Conservation (phyloP, 2,329 filamentous ascomycete species). For the Rhynchosporium agropyri region DNA sequence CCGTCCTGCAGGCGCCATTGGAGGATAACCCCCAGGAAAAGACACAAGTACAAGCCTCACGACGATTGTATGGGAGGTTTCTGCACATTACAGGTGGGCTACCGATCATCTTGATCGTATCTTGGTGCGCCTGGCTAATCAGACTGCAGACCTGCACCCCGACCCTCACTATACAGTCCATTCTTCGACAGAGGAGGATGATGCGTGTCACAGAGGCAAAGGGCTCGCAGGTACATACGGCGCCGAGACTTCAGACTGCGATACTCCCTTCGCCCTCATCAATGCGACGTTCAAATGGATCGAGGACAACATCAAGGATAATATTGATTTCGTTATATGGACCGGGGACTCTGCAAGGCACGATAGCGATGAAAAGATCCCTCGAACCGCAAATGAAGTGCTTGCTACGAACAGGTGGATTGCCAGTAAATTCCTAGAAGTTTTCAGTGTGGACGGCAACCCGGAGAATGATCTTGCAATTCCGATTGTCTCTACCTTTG, state of each 20-base stretch:
- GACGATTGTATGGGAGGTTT: conserved; percentile 71
- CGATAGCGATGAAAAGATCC: conserved; percentile 81
- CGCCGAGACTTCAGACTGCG: conserved; percentile 85
- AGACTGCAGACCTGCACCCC: conserved; percentile 77
- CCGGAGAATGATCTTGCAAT: conserved; percentile 65
- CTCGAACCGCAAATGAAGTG: conserved; percentile 76
- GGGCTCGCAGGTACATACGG: conserved; percentile 82
- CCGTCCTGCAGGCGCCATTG: conserved; percentile 38
- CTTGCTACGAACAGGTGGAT: conserved; percentile 74
- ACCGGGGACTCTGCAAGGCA: conserved; percentile 89
- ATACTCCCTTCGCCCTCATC: conserved; percentile 77
- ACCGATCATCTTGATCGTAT: conserved; percentile 27
- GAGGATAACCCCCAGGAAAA: conserved; percentile 33
- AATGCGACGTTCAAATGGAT: conserved; percentile 94
- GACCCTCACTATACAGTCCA: conserved; percentile 84
- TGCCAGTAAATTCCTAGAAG: conserved; percentile 73
- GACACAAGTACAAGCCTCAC: conserved; percentile 30
- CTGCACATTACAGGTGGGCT: conserved; percentile 81
- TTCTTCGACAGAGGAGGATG: conserved; percentile 67
- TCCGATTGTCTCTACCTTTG: conserved; percentile 86
- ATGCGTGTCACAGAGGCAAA: conserved; percentile 77
- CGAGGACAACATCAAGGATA: conserved; percentile 70
- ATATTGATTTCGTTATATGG: conserved; percentile 90
- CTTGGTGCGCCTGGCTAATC: conserved; percentile 32
- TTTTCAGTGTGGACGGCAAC: conserved; percentile 64